These are phyloP conservation scores for Pythium angustatum DNA, from an alignment of 352 stramenopile genomes.

Conservation along the genomic window DNA sequence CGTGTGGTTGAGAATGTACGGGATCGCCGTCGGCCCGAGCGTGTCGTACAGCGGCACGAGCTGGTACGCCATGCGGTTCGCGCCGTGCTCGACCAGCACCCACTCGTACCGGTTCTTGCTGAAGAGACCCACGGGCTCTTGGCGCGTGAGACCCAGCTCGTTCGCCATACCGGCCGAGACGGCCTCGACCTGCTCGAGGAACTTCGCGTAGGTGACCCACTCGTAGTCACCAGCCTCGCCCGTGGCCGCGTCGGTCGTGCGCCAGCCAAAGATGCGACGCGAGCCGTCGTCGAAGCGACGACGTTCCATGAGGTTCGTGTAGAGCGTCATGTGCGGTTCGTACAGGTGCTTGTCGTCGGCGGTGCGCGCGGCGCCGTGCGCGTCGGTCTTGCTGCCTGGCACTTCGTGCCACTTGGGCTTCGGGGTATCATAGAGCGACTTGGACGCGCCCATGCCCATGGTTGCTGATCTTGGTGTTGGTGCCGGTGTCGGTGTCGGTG, in stretches of 20 bases:
- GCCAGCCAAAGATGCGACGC: conserved; percentile 61
- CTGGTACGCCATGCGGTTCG: conserved; percentile 68
- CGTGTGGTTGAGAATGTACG: conserved; percentile 82
- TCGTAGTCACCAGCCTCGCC: conserved; percentile 43
- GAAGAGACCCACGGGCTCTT: conserved; percentile 68
- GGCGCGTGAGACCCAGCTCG: conserved; percentile 36
- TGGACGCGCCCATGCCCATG: conserved; percentile 26
- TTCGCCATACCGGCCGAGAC: conserved; percentile 43
- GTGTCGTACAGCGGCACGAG: conserved; percentile 85
- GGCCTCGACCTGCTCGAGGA: conserved; percentile 47
- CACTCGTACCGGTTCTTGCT: conserved; percentile 75
- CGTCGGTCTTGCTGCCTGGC: conserved; percentile 15
- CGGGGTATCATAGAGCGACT: conserved; percentile 24
- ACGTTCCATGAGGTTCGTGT: conserved; percentile 48
- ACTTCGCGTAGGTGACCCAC: conserved; percentile 65
- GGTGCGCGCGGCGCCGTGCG: conserved; percentile 22
- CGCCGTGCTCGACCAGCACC: conserved; percentile 60
- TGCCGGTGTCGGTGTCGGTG: neutral
- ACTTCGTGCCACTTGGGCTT: conserved; percentile 26
- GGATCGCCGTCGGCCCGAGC: conserved; percentile 60
- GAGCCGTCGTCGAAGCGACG: conserved; percentile 50
- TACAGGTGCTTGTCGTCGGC: conserved; percentile 29
- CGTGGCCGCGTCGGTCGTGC: conserved; percentile 39
- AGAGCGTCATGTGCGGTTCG: conserved; percentile 51
- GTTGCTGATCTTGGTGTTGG: neutral